Percentiles rank a stretch among this genome's conserved stretches.
Conservation (phyloP, 2,329 filamentous ascomycete genomes). For the Zarea fungicola region DNA sequence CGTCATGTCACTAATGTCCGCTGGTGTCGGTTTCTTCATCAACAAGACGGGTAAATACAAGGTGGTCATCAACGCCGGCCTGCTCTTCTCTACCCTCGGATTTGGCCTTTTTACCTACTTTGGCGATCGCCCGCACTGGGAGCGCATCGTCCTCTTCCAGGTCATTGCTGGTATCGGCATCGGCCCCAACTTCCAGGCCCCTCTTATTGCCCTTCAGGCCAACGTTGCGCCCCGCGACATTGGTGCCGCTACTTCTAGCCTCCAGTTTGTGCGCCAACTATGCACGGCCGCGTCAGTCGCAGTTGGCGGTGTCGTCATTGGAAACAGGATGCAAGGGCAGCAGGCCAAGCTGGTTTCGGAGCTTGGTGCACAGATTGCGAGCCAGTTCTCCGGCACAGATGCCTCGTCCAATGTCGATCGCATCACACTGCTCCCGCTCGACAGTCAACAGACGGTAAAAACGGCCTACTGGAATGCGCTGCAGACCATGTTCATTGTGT, state of each 20-base stretch:
- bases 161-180: slow-evolving; percentile 59
- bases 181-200: slow-evolving; percentile 64
- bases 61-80: slow-evolving; percentile 52
- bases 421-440: slow-evolving; percentile 45
- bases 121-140: slow-evolving; percentile 48
- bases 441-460: slow-evolving; percentile 38
- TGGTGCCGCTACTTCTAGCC: slow-evolving; percentile 62
- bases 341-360: slow-evolving; percentile 40
- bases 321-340: slow-evolving; percentile 64
- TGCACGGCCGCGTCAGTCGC: slow-evolving; percentile 65
- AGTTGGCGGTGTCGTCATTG: slow-evolving; percentile 72
- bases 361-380: slow-evolving; percentile 46
- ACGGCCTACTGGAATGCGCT: slow-evolving; percentile 46
- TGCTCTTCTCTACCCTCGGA: slow-evolving; percentile 57
- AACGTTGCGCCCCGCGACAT: slow-evolving; percentile 58
- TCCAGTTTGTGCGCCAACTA: slow-evolving; percentile 63
- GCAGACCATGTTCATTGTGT: slow-evolving; percentile 54
- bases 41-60: slow-evolving; percentile 63
- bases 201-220: slow-evolving; percentile 63
- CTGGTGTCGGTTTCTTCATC: slow-evolving; percentile 50
- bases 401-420: slow-evolving; percentile 57
- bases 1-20: slow-evolving; percentile 59
- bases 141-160: slow-evolving; percentile 55
- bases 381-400: slow-evolving; percentile 50
- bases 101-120: slow-evolving; percentile 61